Evolutionary conservation across 2,329 filamentous ascomycete genomes (phyloP).

Genomic region (Aspergillus tubingensis): DNA sequence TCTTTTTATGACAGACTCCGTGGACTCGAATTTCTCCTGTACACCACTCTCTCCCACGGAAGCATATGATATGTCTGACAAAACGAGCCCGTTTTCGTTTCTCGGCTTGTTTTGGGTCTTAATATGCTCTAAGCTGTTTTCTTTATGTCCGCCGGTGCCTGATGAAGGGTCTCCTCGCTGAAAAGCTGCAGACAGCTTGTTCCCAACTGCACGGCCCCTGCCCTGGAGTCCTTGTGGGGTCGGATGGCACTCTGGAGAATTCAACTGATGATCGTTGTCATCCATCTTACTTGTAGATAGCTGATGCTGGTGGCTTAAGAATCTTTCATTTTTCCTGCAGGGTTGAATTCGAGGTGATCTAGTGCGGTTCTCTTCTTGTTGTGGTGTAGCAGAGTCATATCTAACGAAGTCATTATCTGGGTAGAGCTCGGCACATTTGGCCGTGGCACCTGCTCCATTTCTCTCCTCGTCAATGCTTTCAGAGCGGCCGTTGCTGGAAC

Average conservation of each 20-base stretch:
- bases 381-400: neutral
- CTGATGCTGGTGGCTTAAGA: neutral
- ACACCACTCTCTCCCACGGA: neutral
- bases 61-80: neutral
- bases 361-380: neutral
- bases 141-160: neutral
- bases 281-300: neutral
- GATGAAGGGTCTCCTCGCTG: neutral
- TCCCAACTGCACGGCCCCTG: constrained; percentile 25
- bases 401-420: neutral
- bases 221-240: constrained; percentile 11
- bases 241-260: neutral
- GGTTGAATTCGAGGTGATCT: neutral
- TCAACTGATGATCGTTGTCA: no score
- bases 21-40: no score
- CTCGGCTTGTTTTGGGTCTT: neutral
- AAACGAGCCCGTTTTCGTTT: neutral
- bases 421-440: neutral
- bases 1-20: neutral
- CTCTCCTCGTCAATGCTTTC: neutral
- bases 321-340: neutral
- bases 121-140: neutral
- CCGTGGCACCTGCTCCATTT: neutral
- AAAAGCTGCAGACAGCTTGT: constrained; percentile 28
- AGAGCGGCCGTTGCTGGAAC: neutral